These are phyloP conservation scores for Fragaria nilgerrensis DNA, from an alignment of 306 rosid genomes.

Conservation along the genomic window DNA sequence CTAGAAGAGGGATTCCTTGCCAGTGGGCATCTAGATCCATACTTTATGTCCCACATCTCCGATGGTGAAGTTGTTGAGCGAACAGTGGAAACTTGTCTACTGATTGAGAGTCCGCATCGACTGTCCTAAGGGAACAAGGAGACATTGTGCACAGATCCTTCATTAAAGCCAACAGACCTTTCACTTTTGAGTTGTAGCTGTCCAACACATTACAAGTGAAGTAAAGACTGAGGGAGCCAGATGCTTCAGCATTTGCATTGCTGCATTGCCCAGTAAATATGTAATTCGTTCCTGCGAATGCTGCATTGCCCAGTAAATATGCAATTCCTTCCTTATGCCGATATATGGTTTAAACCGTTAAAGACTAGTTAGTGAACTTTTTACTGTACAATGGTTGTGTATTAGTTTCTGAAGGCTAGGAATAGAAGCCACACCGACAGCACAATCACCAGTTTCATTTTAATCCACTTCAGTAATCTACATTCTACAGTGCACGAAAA, in stretches of 20 bases:
- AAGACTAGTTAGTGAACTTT: slow-evolving; percentile 23
- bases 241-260: not conserved
- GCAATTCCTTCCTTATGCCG: slow-evolving; percentile 5
- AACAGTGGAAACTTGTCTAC: slow-evolving; percentile 28
- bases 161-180: slow-evolving; percentile 27
- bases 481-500: slow-evolving; percentile 42
- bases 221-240: not conserved
- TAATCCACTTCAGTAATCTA: slow-evolving; percentile 45
- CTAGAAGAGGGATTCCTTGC: not conserved
- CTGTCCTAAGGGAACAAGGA: slow-evolving; percentile 28
- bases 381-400: slow-evolving; percentile 57
- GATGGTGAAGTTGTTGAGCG: slow-evolving; percentile 22
- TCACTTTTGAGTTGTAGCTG: slow-evolving; percentile 34
- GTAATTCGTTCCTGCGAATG: not conserved
- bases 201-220: slow-evolving; percentile 8
- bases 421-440: slow-evolving; percentile 40
- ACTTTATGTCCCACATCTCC: slow-evolving; percentile 26
- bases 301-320: not conserved
- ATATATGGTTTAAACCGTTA: not conserved
- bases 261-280: slow-evolving; percentile 1
- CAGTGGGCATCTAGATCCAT: slow-evolving; percentile 6
- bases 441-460: slow-evolving; percentile 43
- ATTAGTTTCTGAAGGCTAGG: slow-evolving; percentile 35
- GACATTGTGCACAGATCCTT: slow-evolving; percentile 30
- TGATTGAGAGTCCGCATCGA: slow-evolving; percentile 21